Evolutionary conservation across 768 basidiomycete genomes (phyloP).

Genomic region (Gloeostereum incarnatum): DNA sequence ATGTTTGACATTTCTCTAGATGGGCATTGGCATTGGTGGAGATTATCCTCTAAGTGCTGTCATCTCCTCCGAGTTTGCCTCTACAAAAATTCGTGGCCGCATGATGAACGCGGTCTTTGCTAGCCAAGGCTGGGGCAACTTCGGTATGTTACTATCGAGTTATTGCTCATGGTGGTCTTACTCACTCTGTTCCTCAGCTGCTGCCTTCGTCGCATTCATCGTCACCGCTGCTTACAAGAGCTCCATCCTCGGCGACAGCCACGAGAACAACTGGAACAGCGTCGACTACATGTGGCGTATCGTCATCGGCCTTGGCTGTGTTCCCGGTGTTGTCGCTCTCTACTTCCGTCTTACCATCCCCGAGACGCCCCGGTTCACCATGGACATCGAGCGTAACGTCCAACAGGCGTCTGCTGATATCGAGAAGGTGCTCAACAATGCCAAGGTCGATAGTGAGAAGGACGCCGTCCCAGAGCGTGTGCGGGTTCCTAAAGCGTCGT

Average conservation of each 20-base stretch:
- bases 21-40: conserved; percentile 81
- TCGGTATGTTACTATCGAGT: conserved; percentile 31
- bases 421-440: conserved; percentile 49
- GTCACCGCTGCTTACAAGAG: conserved; percentile 62
- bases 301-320: conserved; percentile 79
- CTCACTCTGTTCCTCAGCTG: conserved; percentile 25
- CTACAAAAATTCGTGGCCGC: conserved; percentile 67
- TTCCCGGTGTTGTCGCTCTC: conserved; percentile 73
- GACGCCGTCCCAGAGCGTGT: conserved; percentile 52
- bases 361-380: conserved; percentile 85
- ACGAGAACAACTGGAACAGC: conserved; percentile 26
- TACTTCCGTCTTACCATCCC: conserved; percentile 93
- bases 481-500: conserved; percentile 59
- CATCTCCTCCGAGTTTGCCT: conserved; percentile 85
- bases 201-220: conserved; percentile 58
- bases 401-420: conserved; percentile 69
- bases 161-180: neutral
- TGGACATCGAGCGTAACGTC: conserved; percentile 86
- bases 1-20: conserved; percentile 21
- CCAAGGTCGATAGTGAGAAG: conserved; percentile 36
- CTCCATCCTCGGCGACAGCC: conserved; percentile 31
- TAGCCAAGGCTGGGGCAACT: conserved; percentile 81
- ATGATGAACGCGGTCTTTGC: conserved; percentile 90
- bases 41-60: conserved; percentile 84
- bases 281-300: conserved; percentile 83